phyloP scores from a whole-genome alignment of 2,329 filamentous ascomycete genomes.

The Fusarium sp. region DNA sequence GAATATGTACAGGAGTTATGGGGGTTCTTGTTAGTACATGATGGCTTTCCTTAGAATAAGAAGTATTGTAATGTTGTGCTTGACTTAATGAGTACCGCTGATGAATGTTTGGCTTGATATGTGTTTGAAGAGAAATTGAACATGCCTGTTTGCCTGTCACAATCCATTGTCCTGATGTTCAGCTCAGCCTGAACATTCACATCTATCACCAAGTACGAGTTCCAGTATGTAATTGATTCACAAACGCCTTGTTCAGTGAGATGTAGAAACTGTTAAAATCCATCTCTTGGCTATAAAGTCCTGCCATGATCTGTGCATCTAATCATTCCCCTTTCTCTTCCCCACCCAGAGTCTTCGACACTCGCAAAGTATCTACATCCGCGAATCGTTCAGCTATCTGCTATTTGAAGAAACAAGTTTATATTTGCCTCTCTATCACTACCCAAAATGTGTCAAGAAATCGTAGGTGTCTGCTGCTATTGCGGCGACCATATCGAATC shows the following conservation, averaged over 20 bases:
- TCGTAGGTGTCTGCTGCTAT: conserved; percentile 16
- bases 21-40: background rate
- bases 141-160: background rate
- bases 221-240: background rate
- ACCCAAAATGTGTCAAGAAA: conserved; percentile 17
- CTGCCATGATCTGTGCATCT: background rate
- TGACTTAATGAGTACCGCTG: background rate
- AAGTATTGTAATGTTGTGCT: background rate
- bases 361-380: background rate
- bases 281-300: background rate
- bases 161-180: background rate
- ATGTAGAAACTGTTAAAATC: background rate
- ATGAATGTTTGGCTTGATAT: background rate
- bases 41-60: background rate
- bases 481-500: conserved; percentile 17
- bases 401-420: background rate
- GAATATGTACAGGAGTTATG: too few relatives aligned
- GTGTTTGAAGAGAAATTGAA: background rate
- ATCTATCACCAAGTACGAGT: background rate
- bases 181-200: background rate
- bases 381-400: background rate
- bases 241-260: background rate
- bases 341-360: background rate
- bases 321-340: background rate
- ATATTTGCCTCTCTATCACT: background rate